Base-by-base conservation (phyloP, 345 rosid species). In the Gossypium australe region DNA sequence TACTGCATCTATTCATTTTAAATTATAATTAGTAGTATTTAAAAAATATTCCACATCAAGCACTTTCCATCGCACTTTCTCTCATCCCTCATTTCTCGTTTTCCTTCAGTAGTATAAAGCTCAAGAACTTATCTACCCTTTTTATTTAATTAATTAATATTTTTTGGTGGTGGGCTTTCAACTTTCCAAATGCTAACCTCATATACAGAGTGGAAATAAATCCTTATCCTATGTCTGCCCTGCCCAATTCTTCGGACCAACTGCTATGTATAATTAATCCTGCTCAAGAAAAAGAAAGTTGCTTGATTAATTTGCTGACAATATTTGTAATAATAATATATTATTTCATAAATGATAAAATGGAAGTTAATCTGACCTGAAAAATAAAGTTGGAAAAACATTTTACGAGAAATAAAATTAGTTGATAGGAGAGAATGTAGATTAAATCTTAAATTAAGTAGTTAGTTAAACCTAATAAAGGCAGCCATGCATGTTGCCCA, bases 171-270 rank as follows among this genome's bases (percentile, higher is more conserved):
- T 22, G 71, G 71, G 43, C 3, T 22, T 67, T 67, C 22, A 24
- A 25, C 41, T 24, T 67, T 67, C 22, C 16, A 67, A 25, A 34
- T 49, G 44, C 27, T 66, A 66, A 66, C 14, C 68, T 65, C n/a
- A 44, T 12, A 3, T 65, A 43, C 25, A 43, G 51, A 7, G 29
- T 44, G 70, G 71, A 45, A 41, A 22, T 18, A 67, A 67, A 67
- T 45, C 71, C 71, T 67, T 67, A 67, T 67, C 55, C 71, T 44
- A 44, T 64, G 25, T 17, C 49, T 41, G 24, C 71, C 18, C 71
- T 45, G 55, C 71, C 55, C 64, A 45, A 67, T 20, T 45, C 18
- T 22, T 47, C 10, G 55, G 55, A 22, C 24, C 10, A 65, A 62
- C 34, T 43, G 27, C 51, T 41, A 4, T 34, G 38, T 34, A 34